phyloP scores from a whole-genome alignment of 192 early-diverging fungal genomes.

The Gigaspora rosea region DNA sequence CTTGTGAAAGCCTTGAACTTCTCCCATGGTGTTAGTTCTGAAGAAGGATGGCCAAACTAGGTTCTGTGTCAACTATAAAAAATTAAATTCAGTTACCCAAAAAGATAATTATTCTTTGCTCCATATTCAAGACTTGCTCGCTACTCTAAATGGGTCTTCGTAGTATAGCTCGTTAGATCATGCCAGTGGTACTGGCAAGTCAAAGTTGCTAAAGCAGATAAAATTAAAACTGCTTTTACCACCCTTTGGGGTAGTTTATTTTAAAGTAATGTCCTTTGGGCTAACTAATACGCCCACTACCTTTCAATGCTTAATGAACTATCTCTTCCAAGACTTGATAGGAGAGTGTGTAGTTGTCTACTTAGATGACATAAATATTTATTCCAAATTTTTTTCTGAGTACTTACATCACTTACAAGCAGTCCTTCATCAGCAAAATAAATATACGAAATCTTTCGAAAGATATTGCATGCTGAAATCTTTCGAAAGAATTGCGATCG shows the following conservation, averaged over 20 bases:
- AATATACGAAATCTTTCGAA: no score
- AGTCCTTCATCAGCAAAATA: no score
- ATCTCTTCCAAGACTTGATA: no score
- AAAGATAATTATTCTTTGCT: conserved; percentile 45
- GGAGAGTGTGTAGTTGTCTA: no score
- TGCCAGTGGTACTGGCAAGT: conserved; percentile 34
- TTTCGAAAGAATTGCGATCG: no score
- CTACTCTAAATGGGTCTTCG: neutral
- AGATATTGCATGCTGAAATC: no score
- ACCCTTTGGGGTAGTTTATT: conserved; percentile 27
- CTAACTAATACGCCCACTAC: conserved; percentile 33
- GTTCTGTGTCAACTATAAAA: neutral
- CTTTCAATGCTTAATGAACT: conserved; percentile 44
- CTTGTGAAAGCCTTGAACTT: neutral
- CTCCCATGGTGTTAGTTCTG: conserved; percentile 42
- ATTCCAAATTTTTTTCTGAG: no score
- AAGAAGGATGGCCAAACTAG: conserved; percentile 44
- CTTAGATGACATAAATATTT: no score
- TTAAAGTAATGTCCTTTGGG: conserved; percentile 36
- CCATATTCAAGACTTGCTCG: conserved; percentile 38
- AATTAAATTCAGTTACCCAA: conserved; percentile 41
- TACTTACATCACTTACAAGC: no score
- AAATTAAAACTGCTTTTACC: conserved; percentile 37
- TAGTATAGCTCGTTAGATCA: conserved; percentile 35
- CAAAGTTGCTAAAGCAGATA: neutral